These are phyloP conservation scores for Plasmodium vivax DNA, from an alignment of 169 alveolate genomes.

Conservation along the genomic window DNA sequence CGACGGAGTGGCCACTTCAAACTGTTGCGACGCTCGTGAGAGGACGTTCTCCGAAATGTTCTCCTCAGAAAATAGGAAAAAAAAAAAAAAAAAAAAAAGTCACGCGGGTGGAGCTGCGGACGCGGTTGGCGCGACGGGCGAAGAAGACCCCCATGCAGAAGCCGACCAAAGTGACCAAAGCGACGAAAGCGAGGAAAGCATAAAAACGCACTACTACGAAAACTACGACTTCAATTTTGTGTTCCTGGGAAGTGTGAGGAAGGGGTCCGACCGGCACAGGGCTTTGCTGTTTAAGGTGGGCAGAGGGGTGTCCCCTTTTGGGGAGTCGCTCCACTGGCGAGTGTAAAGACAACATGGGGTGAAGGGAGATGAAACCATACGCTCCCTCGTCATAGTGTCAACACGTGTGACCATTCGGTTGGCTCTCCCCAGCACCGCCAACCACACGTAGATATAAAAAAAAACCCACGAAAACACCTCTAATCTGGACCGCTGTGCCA, in stretches of 20 bases:
- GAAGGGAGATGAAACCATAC: too few relatives aligned
- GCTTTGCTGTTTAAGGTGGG: conserved; percentile 35
- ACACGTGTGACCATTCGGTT: not conserved
- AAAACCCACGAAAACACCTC: not conserved
- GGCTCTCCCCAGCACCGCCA: not conserved
- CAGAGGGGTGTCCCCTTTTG: not conserved
- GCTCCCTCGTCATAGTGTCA: not conserved
- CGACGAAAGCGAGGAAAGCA: conserved; percentile 24
- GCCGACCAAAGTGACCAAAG: not conserved
- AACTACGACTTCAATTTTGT: conserved; percentile 46
- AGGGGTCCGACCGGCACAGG: conserved; percentile 53
- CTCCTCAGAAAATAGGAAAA: conserved; percentile 26
- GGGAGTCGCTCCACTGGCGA: not conserved
- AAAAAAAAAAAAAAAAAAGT: conserved; percentile 9
- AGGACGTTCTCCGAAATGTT: conserved; percentile 49
- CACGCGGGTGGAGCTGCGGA: not conserved
- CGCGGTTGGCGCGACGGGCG: not conserved
- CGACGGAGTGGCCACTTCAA: not conserved
- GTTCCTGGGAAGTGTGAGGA: conserved; percentile 54
- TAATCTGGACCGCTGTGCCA: not conserved
- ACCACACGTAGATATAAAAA: not conserved
- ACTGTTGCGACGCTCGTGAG: not conserved
- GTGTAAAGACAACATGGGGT: not conserved
- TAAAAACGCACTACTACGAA: conserved; percentile 51
- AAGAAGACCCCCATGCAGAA: not conserved